phyloP scores from a whole-genome alignment of 371 early-diverging fungal genomes.

The Cokeromyces recurvatus region DNA sequence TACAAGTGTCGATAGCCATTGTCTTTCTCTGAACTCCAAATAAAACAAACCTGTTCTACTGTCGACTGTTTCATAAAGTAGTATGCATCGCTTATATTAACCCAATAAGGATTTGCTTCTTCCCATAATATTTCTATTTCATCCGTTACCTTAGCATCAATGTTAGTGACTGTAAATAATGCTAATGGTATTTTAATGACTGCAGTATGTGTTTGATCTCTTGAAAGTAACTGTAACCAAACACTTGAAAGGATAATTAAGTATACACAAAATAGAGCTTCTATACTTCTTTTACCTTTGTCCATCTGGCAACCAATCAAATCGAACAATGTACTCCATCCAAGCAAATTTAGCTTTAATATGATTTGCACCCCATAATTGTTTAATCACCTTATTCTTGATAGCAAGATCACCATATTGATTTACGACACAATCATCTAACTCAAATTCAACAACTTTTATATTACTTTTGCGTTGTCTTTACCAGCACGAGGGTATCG shows the following conservation, averaged over 20 bases:
- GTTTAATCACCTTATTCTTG: slow-evolving; percentile 39
- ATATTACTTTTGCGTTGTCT: slow-evolving; percentile 56
- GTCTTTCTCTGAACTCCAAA: slow-evolving; percentile 62
- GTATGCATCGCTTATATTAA: slow-evolving; percentile 61
- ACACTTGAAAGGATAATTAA: slow-evolving; percentile 30
- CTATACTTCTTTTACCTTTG: slow-evolving; percentile 33
- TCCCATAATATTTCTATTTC: slow-evolving; percentile 49
- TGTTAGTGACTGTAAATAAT: not conserved
- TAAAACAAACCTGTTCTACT: slow-evolving; percentile 24
- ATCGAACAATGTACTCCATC: slow-evolving; percentile 73
- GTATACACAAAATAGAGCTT: not conserved
- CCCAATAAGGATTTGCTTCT: slow-evolving; percentile 58
- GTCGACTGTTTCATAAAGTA: slow-evolving; percentile 34
- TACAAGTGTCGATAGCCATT: slow-evolving; percentile 70
- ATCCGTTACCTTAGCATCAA: not conserved
- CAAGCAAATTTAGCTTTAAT: slow-evolving; percentile 60
- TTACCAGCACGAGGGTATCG: slow-evolving; percentile 68
- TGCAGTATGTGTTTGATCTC: slow-evolving; percentile 56
- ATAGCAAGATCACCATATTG: no score
- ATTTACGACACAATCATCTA: no score
- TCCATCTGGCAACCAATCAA: slow-evolving; percentile 71
- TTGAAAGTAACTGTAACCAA: slow-evolving; percentile 68
- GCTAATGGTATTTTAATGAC: slow-evolving; percentile 23
- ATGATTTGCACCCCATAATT: slow-evolving; percentile 34
- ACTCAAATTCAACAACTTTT: slow-evolving; percentile 55